phyloP scores from a whole-genome alignment of 495 filamentous ascomycete species.

The Darksidea phi region DNA sequence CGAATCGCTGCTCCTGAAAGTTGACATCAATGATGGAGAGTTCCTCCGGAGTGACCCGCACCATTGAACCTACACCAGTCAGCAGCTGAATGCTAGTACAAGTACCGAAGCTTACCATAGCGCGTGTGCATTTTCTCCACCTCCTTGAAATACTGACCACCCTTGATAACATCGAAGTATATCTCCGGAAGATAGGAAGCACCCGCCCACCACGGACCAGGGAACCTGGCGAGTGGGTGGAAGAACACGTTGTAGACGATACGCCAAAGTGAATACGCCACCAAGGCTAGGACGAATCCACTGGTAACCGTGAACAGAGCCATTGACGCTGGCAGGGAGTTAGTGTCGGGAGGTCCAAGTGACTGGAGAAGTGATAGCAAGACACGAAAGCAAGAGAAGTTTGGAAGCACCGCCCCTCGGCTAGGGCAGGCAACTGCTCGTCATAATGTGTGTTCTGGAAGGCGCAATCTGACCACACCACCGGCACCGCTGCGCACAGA shows the following conservation, averaged over 20 bases:
- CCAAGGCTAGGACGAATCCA: too few species aligned
- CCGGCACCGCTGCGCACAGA: too few species aligned
- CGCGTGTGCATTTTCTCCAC: conserved; percentile 49
- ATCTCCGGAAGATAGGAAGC: conserved; percentile 48
- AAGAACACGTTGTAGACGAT: conserved; percentile 6
- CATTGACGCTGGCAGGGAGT: too few species aligned
- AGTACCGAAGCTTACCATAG: conserved; percentile 47
- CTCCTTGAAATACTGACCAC: conserved; percentile 46
- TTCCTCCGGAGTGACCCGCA: conserved; percentile 54
- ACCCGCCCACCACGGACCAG: conserved; percentile 52
- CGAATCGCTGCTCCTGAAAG: background rate
- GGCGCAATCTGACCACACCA: too few species aligned
- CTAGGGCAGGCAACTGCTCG: too few species aligned
- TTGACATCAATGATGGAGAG: conserved; percentile 50
- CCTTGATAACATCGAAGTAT: conserved; percentile 51
- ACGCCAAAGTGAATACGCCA: background rate
- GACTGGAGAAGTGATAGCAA: too few species aligned
- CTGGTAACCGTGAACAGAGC: too few species aligned
- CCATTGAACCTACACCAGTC: conserved; percentile 44
- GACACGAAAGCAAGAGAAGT: too few species aligned
- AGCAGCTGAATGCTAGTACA: too few species aligned
- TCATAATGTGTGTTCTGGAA: too few species aligned
- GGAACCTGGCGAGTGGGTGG: conserved; percentile 35
- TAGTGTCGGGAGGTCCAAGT: too few species aligned
- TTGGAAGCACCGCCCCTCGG: too few species aligned